These are phyloP conservation scores for Blastocystis sp. DNA, from an alignment of 352 stramenopile genomes.

Conservation along the genomic window DNA sequence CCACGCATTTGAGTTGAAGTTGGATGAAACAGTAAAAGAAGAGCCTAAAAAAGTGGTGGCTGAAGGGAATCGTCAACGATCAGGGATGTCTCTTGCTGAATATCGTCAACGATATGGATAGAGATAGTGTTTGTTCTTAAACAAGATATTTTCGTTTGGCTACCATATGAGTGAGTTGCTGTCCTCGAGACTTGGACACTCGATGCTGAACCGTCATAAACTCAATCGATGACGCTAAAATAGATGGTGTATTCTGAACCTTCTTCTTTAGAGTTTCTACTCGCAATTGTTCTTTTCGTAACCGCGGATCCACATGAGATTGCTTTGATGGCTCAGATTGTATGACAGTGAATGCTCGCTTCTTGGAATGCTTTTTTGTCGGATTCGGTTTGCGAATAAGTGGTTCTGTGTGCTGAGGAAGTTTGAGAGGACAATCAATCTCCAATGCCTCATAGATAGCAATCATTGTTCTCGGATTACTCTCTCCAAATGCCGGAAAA, in stretches of 20 bases:
- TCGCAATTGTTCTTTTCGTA: neutral
- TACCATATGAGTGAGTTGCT: neutral
- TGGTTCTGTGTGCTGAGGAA: neutral
- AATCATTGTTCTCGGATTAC: neutral
- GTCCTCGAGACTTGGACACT: neutral
- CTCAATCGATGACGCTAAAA: constrained; percentile 10
- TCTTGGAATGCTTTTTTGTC: no score
- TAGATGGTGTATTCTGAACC: neutral
- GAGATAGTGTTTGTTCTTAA: constrained; percentile 4
- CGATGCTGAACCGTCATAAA: neutral
- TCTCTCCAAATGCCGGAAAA: neutral
- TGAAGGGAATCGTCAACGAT: constrained; percentile 3
- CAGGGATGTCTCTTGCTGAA: constrained; percentile 53
- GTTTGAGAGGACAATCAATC: neutral
- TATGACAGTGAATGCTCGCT: no score
- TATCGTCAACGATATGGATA: neutral
- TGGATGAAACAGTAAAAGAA: neutral
- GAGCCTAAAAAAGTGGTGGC: neutral
- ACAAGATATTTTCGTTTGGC: neutral
- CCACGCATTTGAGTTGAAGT: constrained; percentile 39
- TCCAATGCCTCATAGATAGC: constrained; percentile 13
- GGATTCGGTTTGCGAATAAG: neutral
- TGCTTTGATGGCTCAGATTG: no score
- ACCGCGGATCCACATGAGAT: neutral
- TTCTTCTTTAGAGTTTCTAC: neutral